Evolutionary conservation across 352 stramenopile genomes (phyloP).

Genomic region (Globisporangium okanoganense): DNA sequence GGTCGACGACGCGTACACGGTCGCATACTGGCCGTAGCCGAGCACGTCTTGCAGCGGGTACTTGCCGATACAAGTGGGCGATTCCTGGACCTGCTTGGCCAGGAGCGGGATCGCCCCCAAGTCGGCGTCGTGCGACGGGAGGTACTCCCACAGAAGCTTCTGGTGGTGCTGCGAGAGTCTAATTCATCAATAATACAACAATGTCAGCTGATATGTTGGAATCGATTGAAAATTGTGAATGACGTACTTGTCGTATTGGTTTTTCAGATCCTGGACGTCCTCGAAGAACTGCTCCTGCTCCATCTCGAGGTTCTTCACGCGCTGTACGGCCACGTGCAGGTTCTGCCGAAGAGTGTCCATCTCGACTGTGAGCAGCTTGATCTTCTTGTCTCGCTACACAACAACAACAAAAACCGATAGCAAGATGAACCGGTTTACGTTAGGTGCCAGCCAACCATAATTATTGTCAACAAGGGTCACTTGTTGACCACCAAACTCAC

Average conservation of each 20-base stretch:
- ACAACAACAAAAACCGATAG: neutral
- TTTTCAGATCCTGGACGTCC: conserved; percentile 71
- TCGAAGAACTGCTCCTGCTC: conserved; percentile 84
- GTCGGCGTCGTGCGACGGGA: conserved; percentile 46
- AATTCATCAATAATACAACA: conserved; percentile 2
- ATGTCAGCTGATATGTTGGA: conserved; percentile 1
- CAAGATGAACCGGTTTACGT: too few species aligned
- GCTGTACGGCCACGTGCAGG: conserved; percentile 39
- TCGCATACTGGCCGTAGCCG: conserved; percentile 83
- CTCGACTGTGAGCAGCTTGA: conserved; percentile 36
- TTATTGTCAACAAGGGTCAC: neutral
- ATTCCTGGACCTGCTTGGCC: conserved; percentile 40
- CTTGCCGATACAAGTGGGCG: conserved; percentile 41
- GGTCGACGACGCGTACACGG: conserved; percentile 50
- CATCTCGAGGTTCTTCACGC: conserved; percentile 78
- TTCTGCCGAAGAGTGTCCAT: conserved; percentile 37
- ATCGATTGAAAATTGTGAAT: too few species aligned
- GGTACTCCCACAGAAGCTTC: conserved; percentile 77
- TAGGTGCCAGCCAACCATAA: neutral
- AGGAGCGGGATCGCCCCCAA: conserved; percentile 57
- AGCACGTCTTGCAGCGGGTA: conserved; percentile 72
- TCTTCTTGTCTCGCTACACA: conserved; percentile 45
- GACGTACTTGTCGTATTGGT: conserved; percentile 67
- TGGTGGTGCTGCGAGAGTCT: conserved; percentile 52
- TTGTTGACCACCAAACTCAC: conserved; percentile 1